Percentiles rank a stretch among this genome's conserved stretches.
These are phyloP conservation scores for Pythium sp. DNA, from an alignment of 352 stramenopile species.

Conservation along the genomic window DNA sequence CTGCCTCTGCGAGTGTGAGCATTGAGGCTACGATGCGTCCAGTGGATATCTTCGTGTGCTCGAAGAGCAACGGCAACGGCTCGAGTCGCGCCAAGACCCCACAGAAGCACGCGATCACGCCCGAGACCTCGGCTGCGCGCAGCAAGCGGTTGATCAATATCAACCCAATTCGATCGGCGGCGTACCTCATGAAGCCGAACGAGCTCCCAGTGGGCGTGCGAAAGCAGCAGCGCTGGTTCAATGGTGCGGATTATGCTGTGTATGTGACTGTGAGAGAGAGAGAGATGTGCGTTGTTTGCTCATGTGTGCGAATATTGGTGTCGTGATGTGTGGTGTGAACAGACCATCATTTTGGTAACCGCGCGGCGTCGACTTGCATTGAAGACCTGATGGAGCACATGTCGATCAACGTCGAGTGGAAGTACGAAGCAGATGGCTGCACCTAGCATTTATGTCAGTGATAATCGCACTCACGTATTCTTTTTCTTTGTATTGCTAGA, in stretches of 20 bases:
- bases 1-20: not conserved
- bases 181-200: constrained; percentile 66
- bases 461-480: not conserved
- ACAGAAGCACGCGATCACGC: constrained; percentile 46
- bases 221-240: constrained; percentile 86
- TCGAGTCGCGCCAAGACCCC: constrained; percentile 60
- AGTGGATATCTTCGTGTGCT: constrained; percentile 24
- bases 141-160: constrained; percentile 83
- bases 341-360: constrained; percentile 87
- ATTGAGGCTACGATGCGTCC: not conserved
- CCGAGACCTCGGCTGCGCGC: constrained; percentile 46
- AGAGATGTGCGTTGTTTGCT: not conserved
- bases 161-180: constrained; percentile 62
- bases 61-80: constrained; percentile 62
- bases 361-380: constrained; percentile 57
- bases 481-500: not conserved
- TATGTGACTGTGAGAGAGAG: not conserved
- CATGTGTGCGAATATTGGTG: not conserved
- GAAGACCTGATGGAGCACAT: constrained; percentile 89
- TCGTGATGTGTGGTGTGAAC: not conserved
- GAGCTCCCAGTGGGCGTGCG: constrained; percentile 61
- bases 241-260: constrained; percentile 33
- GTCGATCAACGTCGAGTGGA: constrained; percentile 84
- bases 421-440: constrained; percentile 14
- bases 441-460: not conserved